Percentiles rank a stretch among this genome's conserved stretches.
These are phyloP conservation scores for Cocos nucifera DNA, from an alignment of 176 grass and related monocot species.

Conservation along the genomic window DNA sequence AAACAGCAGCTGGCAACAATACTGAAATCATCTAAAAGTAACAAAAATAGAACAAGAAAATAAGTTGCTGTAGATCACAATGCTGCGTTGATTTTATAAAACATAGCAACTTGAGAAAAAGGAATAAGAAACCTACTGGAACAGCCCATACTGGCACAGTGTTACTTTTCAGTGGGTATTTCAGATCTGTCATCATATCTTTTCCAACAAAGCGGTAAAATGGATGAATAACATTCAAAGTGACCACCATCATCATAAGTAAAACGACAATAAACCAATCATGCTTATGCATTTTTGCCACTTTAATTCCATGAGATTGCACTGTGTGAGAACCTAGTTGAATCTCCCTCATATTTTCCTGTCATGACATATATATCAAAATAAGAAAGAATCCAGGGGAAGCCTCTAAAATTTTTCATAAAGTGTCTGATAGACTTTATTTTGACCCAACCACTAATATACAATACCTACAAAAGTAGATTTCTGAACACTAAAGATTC, in stretches of 20 bases:
- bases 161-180: slow-evolving; percentile 59
- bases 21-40: slow-evolving; percentile 54
- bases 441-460: too few relatives aligned
- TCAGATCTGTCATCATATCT: slow-evolving; percentile 55
- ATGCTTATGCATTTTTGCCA: slow-evolving; percentile 41
- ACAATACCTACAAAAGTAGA: too few relatives aligned
- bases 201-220: slow-evolving; percentile 63
- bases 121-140: slow-evolving; percentile 47
- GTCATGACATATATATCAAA: background rate
- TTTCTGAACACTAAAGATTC: too few relatives aligned
- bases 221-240: slow-evolving; percentile 32
- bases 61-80: too few relatives aligned
- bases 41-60: background rate
- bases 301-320: slow-evolving; percentile 42
- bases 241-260: slow-evolving; percentile 30
- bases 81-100: too few relatives aligned
- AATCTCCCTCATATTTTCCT: slow-evolving; percentile 32
- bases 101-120: background rate
- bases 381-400: too few relatives aligned
- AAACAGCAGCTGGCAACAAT: slow-evolving; percentile 33
- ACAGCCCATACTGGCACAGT: slow-evolving; percentile 60
- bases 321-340: slow-evolving; percentile 29
- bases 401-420: too few relatives aligned
- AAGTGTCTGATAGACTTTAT: too few relatives aligned
- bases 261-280: slow-evolving; percentile 63